Percentiles rank a stretch among this genome's conserved stretches.
These are phyloP conservation scores for Jatropha multifida DNA, from an alignment of 441 rosid species.

Conservation along the genomic window DNA sequence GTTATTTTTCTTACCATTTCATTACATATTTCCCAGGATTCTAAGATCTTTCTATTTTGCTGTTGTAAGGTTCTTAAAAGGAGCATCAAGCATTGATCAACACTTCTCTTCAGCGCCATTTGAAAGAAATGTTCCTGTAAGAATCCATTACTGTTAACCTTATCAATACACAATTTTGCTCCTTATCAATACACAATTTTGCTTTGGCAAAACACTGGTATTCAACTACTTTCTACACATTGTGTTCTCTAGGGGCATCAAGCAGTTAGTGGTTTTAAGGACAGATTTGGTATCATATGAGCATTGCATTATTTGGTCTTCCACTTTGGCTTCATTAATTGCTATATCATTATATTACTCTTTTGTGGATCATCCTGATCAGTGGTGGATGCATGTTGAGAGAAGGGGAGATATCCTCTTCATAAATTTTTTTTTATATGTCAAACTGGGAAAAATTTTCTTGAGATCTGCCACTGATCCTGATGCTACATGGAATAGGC, in stretches of 20 bases:
- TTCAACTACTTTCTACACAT: conserved; percentile 3
- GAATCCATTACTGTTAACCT: conserved; percentile 25
- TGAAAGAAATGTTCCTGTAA: conserved; percentile 86
- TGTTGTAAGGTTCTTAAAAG: conserved; percentile 72
- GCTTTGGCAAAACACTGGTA: not conserved
- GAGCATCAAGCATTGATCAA: conserved; percentile 89
- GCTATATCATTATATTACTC: not conserved
- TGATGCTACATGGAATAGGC: not conserved
- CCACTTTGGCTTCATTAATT: not conserved
- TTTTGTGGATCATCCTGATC: not conserved
- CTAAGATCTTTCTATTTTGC: conserved; percentile 10
- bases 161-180: not conserved
- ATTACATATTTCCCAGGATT: conserved; percentile 10
- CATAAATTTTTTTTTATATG: too few species aligned
- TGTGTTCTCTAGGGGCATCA: not conserved
- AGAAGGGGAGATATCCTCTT: too few species aligned
- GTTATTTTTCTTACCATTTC: not conserved
- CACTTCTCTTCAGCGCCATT: conserved; percentile 74
- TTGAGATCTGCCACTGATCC: too few species aligned
- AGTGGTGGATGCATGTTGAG: too few species aligned
- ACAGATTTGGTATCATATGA: not conserved
- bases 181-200: not conserved
- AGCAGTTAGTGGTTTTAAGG: not conserved
- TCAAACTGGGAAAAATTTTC: too few species aligned
- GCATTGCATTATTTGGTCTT: not conserved